Conservation (phyloP, 2,329 filamentous ascomycete genomes). For the Colletotrichum horii region DNA sequence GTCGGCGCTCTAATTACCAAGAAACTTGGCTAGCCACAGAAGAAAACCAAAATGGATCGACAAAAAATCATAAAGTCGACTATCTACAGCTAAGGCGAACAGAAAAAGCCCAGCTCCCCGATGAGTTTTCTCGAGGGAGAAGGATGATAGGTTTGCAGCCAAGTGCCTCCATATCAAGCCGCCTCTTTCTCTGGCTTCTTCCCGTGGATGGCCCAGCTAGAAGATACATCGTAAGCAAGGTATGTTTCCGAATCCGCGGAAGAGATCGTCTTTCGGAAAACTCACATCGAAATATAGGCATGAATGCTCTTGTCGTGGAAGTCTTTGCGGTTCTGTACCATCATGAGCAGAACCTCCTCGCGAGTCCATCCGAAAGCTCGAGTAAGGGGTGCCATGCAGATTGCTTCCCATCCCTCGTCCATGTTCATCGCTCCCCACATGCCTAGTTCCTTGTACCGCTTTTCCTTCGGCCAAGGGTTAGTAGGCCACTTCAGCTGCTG, state of each 20-base stretch:
- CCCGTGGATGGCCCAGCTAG: not conserved
- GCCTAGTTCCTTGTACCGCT: constrained; percentile 56
- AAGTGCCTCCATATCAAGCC: no score
- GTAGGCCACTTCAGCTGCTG: constrained; percentile 53
- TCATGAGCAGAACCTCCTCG: constrained; percentile 26
- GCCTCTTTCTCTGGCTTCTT: not conserved
- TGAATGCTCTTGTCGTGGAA: constrained; percentile 28
- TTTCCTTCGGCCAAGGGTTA: constrained; percentile 56
- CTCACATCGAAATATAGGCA: constrained; percentile 9
- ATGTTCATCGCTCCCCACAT: constrained; percentile 23
- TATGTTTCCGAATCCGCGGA: accelerated
- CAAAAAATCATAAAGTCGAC: no score
- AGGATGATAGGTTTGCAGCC: no score
- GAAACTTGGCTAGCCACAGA: no score
- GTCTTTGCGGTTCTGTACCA: constrained; percentile 27
- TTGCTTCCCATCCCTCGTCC: constrained; percentile 25
- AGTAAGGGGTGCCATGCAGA: constrained; percentile 30
- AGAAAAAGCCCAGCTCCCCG: no score
- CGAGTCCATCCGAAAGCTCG: constrained; percentile 27
- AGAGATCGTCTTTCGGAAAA: accelerated
- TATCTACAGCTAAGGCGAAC: no score
- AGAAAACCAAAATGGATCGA: no score
- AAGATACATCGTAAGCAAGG: not conserved
- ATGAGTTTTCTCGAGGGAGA: no score
- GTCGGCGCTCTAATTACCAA: no score